Evolutionary conservation across 345 rosid genomes (phyloP).

Genomic region (Lepidium aucheri): DNA sequence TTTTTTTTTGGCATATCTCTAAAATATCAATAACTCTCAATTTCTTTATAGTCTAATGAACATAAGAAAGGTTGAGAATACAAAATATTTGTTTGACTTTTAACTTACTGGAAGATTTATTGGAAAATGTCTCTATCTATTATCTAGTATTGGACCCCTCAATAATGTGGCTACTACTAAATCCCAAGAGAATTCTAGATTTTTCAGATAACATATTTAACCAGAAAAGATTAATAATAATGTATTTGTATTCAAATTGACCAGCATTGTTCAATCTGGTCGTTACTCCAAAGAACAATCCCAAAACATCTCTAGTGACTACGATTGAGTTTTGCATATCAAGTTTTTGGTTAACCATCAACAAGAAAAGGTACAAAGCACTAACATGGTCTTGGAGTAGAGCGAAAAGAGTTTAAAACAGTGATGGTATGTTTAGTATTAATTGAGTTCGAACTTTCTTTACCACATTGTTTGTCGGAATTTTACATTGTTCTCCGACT

Average conservation of each 20-base stretch:
- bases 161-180: slow-evolving; percentile 9
- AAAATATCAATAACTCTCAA: background rate
- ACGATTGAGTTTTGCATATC: background rate
- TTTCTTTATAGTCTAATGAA: background rate
- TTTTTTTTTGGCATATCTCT: background rate
- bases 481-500: too few species aligned
- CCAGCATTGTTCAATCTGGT: slow-evolving; percentile 5
- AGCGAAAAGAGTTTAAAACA: too few species aligned
- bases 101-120: background rate
- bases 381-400: too few species aligned
- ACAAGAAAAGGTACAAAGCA: too few species aligned
- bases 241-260: slow-evolving; percentile 1
- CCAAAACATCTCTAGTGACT: background rate
- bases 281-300: background rate
- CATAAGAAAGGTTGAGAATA: background rate
- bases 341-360: background rate
- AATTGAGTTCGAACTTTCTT: too few species aligned
- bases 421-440: too few species aligned
- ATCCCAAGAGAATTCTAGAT: slow-evolving; percentile 10
- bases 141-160: slow-evolving; percentile 16
- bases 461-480: too few species aligned
- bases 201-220: background rate
- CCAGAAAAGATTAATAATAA: background rate
- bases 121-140: slow-evolving; percentile 14
- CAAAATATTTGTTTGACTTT: background rate